These are phyloP conservation scores for Sporothrix brasiliensis DNA, from an alignment of 2,329 filamentous ascomycete species.

Conservation along the genomic window DNA sequence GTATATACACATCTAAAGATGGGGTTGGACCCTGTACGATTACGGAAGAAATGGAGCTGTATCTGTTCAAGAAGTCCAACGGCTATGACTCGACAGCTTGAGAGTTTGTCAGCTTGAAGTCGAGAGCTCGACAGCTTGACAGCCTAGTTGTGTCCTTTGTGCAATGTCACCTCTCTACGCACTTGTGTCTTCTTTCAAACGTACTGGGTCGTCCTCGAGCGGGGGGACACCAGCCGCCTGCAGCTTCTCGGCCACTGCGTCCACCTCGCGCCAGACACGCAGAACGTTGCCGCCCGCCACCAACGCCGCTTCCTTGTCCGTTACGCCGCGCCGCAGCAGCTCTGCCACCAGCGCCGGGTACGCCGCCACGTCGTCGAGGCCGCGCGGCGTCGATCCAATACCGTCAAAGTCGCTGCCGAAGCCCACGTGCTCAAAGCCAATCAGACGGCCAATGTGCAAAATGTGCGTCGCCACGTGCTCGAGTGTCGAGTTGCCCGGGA, in stretches of 20 bases:
- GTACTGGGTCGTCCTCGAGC: slow-evolving; percentile 56
- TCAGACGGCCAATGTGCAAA: slow-evolving; percentile 75
- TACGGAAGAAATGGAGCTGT: neutral
- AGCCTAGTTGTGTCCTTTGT: neutral
- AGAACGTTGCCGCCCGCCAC: slow-evolving; percentile 79
- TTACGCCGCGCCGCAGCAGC: slow-evolving; percentile 72
- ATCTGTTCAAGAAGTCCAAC: neutral
- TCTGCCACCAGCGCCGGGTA: slow-evolving; percentile 78
- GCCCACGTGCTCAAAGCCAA: slow-evolving; percentile 87
- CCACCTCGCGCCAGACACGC: slow-evolving; percentile 80
- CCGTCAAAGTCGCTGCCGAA: slow-evolving; percentile 90
- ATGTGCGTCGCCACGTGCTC: slow-evolving; percentile 80
- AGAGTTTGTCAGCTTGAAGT: too few species aligned
- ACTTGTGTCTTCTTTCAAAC: neutral
- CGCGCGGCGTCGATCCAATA: slow-evolving; percentile 66
- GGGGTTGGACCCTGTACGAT: slow-evolving; percentile 16
- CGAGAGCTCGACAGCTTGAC: too few species aligned
- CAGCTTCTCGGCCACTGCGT: slow-evolving; percentile 68
- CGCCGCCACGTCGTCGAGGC: slow-evolving; percentile 82
- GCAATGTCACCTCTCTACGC: neutral
- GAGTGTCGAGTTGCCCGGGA: slow-evolving; percentile 71
- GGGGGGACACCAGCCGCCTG: slow-evolving; percentile 59
- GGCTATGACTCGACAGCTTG: neutral
- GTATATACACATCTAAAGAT: slow-evolving; percentile 18
- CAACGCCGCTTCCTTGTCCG: slow-evolving; percentile 71